Evolutionary conservation across 1,284 basidiomycete genomes (phyloP), one percentile per base, ranked within the genome.

Genomic region (Microbotryum intermedium): DNA sequence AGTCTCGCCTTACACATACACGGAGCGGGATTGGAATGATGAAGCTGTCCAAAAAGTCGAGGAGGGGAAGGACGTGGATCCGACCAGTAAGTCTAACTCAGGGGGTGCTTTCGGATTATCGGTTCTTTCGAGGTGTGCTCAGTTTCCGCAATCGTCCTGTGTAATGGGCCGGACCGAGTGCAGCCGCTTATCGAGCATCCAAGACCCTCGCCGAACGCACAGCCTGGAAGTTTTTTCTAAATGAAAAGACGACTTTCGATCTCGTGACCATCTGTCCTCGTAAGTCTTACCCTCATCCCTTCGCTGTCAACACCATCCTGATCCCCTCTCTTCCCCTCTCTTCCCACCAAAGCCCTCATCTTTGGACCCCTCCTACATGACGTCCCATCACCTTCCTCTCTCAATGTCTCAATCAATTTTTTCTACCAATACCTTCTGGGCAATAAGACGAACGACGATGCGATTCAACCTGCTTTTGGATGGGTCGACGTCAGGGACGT

Each of bases 401-500:
- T 72, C 54, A 73, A 73, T 66, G 60, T 57, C 21, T 58, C 48
- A 23, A 55, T 61, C 50, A 43, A 29, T 18, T 25, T n/a, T 13
- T 70, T 69, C 55, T 70, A 65, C 60, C 26, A 57, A 4, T 55
- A 64, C 61, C 55, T 69, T 29, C 59, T 43, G n/a, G 69, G 66
- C 30, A 58, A 58, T 9, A 59, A 62, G 50, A 60, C 56, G 30
- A 58, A 63, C 34, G 56, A 53, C 1, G 61, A 62, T 13, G 66
- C 65, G 1, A 53, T 55, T 6, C 55, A 44, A 1, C 64, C 69
- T 6, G 56, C 67, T 23, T 71, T 73, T 20, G 69, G 65, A 56
- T 68, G 67, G 29, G 74, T 76, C 50, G 76, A 77, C 56, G 76
- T 76, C n/a, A 69, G 76, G 3, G 75, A 77, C 52, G 71, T 76